Conservation (phyloP, 2,329 filamentous ascomycete genomes). For the Phaeosphaeria sp. region DNA sequence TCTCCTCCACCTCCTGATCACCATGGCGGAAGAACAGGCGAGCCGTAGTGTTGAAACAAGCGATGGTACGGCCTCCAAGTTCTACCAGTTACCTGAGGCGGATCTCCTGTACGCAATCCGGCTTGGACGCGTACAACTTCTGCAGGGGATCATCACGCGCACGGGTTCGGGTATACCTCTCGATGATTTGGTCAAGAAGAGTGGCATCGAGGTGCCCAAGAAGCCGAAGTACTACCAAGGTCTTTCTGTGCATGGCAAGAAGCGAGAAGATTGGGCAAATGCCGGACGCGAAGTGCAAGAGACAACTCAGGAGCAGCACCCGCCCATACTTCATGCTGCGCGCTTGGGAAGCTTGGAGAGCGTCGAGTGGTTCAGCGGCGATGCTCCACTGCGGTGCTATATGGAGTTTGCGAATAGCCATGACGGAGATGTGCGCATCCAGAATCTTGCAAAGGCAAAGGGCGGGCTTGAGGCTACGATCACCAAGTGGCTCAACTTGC, state of each 20-base stretch:
- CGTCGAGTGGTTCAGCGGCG: constrained; percentile 79
- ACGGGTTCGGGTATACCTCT: constrained; percentile 75
- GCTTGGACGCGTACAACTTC: constrained; percentile 60
- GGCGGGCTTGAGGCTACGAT: constrained; percentile 71
- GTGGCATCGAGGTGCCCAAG: constrained; percentile 66
- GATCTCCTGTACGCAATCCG: constrained; percentile 49
- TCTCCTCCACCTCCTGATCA: constrained; percentile 24
- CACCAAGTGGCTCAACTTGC: constrained; percentile 62
- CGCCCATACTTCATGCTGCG: constrained; percentile 69
- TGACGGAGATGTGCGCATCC: constrained; percentile 67
- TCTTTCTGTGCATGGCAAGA: constrained; percentile 69
- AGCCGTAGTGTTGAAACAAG: constrained; percentile 10
- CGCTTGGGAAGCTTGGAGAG: constrained; percentile 66
- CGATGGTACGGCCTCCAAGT: constrained; percentile 18
- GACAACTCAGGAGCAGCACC: constrained; percentile 29
- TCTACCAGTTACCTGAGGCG: constrained; percentile 20
- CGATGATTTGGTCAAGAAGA: constrained; percentile 69
- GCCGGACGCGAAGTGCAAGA: constrained; percentile 16
- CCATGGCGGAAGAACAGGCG: constrained; percentile 21
- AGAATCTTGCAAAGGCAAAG: constrained; percentile 64
- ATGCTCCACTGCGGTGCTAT: constrained; percentile 72
- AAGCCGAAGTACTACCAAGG: constrained; percentile 80
- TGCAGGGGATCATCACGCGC: constrained; percentile 69
- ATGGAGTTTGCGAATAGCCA: constrained; percentile 70
- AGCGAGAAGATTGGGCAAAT: constrained; percentile 72